Evolutionary conservation across 164 flowering plant genomes (phyloP).

Genomic region (Liriodendron chinense): DNA sequence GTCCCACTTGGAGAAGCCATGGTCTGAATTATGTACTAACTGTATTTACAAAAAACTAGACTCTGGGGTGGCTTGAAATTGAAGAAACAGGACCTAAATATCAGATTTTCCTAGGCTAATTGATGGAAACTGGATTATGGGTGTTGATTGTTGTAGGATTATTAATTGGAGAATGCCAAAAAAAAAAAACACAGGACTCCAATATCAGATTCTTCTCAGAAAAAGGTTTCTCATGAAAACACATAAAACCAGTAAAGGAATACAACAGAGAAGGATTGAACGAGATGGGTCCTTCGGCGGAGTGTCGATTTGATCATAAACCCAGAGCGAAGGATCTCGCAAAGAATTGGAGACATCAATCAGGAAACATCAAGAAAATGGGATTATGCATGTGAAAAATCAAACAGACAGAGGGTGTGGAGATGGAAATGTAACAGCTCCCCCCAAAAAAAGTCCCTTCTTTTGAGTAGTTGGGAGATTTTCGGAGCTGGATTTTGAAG

Average conservation of each 20-base stretch:
- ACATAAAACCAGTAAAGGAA: conserved; percentile 97
- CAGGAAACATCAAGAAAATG: conserved; percentile 37
- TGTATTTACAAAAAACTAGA: conserved; percentile 2
- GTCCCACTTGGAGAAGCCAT: conserved; percentile 59
- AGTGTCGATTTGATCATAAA: conserved; percentile 45
- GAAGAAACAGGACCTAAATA: not conserved
- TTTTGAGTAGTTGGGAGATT: not conserved
- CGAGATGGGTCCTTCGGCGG: conserved; percentile 60
- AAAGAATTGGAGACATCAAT: conserved; percentile 71
- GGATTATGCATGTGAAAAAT: conserved; percentile 28
- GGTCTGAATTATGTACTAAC: not conserved
- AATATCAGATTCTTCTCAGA: not conserved
- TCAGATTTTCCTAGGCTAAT: conserved; percentile 3
- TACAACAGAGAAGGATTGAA: conserved; percentile 87
- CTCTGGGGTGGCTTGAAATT: not conserved
- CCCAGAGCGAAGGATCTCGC: conserved; percentile 80
- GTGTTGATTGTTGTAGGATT: not conserved
- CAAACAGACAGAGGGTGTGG: not conserved
- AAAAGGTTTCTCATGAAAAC: conserved; percentile 55
- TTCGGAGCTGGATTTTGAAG: not conserved
- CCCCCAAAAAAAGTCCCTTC: not conserved
- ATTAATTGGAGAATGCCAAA: not conserved
- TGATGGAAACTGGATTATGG: not conserved
- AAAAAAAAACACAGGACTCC: conserved; percentile 6
- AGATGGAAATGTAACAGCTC: not conserved